Evolutionary conservation across 805 yeast genomes (phyloP).

Genomic region (Deakozyma indianensis): DNA sequence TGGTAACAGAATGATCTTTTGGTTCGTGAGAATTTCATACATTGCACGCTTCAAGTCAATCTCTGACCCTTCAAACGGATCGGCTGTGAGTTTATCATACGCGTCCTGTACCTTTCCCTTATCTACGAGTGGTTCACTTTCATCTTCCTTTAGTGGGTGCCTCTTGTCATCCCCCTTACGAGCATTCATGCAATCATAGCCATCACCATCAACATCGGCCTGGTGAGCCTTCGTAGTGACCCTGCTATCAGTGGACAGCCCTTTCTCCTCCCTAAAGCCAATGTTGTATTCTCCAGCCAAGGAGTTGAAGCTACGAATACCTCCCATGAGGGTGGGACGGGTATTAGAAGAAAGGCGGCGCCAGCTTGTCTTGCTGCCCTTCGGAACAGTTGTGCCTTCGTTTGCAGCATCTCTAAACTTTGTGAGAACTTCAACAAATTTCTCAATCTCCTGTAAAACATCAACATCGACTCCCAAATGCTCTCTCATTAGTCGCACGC

Average conservation of each 20-base stretch:
- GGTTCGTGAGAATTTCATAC: slow-evolving; percentile 1
- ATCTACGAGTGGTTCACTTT: slow-evolving; percentile 20
- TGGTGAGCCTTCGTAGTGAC: slow-evolving; percentile 53
- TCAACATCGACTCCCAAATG: slow-evolving; percentile 93
- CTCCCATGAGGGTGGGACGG: not conserved
- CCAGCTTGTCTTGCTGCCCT: not conserved
- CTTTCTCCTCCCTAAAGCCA: slow-evolving; percentile 75
- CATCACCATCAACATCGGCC: slow-evolving; percentile 64
- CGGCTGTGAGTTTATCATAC: not conserved
- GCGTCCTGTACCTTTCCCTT: slow-evolving; percentile 17
- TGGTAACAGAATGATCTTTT: not conserved
- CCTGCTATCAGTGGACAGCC: slow-evolving; percentile 68
- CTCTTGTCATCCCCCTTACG: slow-evolving; percentile 6
- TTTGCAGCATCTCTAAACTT: not conserved
- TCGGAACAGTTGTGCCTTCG: not conserved
- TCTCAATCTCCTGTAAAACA: slow-evolving; percentile 4
- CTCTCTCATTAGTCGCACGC: slow-evolving; percentile 91
- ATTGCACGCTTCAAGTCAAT: not conserved
- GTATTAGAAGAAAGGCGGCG: not conserved
- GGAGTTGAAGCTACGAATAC: slow-evolving; percentile 43
- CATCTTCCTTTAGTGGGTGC: not conserved
- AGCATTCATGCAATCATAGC: slow-evolving; percentile 47
- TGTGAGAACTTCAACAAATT: not conserved
- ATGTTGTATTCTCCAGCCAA: slow-evolving; percentile 78
- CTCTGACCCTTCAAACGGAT: not conserved